Conservation (phyloP, 805 yeast genomes). For the Saccharomycopsis fermentans region DNA sequence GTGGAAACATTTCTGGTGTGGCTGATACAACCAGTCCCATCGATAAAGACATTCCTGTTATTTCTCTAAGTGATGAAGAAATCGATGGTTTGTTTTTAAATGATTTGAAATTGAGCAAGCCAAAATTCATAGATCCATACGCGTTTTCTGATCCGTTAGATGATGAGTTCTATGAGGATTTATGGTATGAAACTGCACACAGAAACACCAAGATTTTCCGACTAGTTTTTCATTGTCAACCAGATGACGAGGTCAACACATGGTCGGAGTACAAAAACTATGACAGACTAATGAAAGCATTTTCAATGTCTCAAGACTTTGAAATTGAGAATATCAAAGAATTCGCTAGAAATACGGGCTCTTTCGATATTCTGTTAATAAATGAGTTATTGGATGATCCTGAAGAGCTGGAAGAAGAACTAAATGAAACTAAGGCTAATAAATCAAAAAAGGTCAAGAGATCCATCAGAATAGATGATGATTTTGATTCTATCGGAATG, state of each 20-base stretch:
- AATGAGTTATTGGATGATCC: background rate
- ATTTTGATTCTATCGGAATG: background rate
- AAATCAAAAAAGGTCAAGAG: background rate
- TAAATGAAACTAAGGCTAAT: background rate
- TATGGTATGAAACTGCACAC: slow-evolving; percentile 76
- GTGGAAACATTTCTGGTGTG: background rate
- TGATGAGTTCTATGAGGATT: slow-evolving; percentile 72
- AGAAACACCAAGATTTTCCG: slow-evolving; percentile 76
- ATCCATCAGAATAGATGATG: background rate
- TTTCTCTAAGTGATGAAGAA: slow-evolving; percentile 23
- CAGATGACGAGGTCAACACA: slow-evolving; percentile 80
- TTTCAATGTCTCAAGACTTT: slow-evolving; percentile 28
- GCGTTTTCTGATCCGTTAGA: slow-evolving; percentile 79
- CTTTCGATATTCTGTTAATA: background rate
- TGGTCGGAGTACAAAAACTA: slow-evolving; percentile 85
- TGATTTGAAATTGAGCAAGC: slow-evolving; percentile 18
- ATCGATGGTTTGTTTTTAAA: slow-evolving; percentile 14
- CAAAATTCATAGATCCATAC: slow-evolving; percentile 72
- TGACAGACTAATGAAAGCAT: slow-evolving; percentile 50
- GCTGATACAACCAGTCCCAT: background rate
- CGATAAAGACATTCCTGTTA: slow-evolving; percentile 25
- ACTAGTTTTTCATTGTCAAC: slow-evolving; percentile 85
- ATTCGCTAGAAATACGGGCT: background rate
- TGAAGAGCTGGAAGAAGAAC: background rate
- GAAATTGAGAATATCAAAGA: slow-evolving; percentile 18